Conservation (phyloP, 805 yeast genomes). For the Jamesozyma piceae region DNA sequence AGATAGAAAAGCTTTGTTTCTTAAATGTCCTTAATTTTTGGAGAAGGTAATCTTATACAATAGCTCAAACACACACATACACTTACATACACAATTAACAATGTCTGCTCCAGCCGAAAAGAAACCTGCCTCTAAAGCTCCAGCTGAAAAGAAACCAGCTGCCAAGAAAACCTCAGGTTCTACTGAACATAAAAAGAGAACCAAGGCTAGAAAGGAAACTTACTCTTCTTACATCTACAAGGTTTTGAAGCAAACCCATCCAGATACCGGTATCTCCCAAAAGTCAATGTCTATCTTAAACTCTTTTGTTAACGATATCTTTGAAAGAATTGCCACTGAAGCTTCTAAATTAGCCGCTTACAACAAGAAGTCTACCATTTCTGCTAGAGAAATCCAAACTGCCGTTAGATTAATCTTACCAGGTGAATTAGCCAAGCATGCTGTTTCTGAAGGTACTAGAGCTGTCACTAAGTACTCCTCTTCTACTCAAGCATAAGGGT, state of each 20-base stretch:
- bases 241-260: conserved; percentile 97
- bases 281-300: conserved; percentile 98
- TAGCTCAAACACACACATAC: too few relatives aligned
- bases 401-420: conserved; percentile 97
- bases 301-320: conserved; percentile 95
- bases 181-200: conserved; percentile 78
- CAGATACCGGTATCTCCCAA: conserved; percentile 98
- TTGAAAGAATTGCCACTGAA: conserved; percentile 96
- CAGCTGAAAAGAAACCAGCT: conserved; percentile 42
- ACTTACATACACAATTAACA: too few relatives aligned
- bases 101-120: conserved; percentile 60
- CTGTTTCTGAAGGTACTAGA: conserved; percentile 97
- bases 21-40: too few relatives aligned
- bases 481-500: conserved; percentile 35
- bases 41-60: too few relatives aligned
- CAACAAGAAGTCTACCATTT: conserved; percentile 95
- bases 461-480: conserved; percentile 95
- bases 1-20: too few relatives aligned
- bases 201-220: conserved; percentile 95
- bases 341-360: conserved; percentile 98
- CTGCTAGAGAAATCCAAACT: conserved; percentile 97
- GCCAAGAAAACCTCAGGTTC: conserved; percentile 86
- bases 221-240: conserved; percentile 97
- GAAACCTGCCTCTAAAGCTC: conserved; percentile 35
- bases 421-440: conserved; percentile 98